phyloP scores from a whole-genome alignment of 768 basidiomycete species.

The Mycena amicta region DNA sequence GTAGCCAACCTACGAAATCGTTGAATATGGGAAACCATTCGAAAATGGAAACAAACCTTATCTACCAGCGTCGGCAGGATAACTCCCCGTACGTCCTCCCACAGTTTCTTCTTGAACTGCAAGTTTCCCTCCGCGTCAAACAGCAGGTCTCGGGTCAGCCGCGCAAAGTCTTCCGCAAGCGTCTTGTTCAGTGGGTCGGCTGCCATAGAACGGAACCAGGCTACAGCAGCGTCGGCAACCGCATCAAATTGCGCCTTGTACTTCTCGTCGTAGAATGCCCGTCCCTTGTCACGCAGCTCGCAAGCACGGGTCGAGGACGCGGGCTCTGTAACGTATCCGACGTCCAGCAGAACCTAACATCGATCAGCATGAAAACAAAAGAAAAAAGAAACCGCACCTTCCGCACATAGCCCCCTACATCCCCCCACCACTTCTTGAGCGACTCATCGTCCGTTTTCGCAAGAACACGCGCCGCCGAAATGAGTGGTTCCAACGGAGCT shows the following conservation, averaged over 20 bases:
- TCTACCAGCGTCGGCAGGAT: conserved; percentile 81
- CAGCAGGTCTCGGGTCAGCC: conserved; percentile 81
- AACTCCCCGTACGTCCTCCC: conserved; percentile 85
- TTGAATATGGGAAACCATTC: background rate
- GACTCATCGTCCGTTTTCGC: conserved; percentile 72
- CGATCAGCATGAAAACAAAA: background rate
- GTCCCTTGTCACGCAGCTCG: conserved; percentile 69
- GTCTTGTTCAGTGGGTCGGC: conserved; percentile 81
- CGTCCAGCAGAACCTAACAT: conserved; percentile 68
- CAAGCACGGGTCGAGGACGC: conserved; percentile 67
- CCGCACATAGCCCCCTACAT: conserved; percentile 64
- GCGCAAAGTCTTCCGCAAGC: conserved; percentile 82
- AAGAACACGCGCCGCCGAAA: conserved; percentile 71
- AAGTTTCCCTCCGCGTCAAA: conserved; percentile 81
- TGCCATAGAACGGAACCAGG: conserved; percentile 85
- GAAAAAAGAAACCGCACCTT: conserved; percentile 44
- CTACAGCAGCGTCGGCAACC: conserved; percentile 66
- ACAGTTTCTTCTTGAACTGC: conserved; percentile 85
- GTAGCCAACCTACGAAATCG: conserved; percentile 61
- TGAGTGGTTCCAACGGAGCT: conserved; percentile 62
- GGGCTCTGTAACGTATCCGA: conserved; percentile 85
- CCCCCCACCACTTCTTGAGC: conserved; percentile 72
- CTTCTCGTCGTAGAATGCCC: conserved; percentile 72
- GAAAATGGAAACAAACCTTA: conserved; percentile 48
- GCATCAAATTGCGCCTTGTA: conserved; percentile 77